These are phyloP conservation scores for Penicillium sp. DNA, from an alignment of 2,329 filamentous ascomycete species.

Conservation along the genomic window DNA sequence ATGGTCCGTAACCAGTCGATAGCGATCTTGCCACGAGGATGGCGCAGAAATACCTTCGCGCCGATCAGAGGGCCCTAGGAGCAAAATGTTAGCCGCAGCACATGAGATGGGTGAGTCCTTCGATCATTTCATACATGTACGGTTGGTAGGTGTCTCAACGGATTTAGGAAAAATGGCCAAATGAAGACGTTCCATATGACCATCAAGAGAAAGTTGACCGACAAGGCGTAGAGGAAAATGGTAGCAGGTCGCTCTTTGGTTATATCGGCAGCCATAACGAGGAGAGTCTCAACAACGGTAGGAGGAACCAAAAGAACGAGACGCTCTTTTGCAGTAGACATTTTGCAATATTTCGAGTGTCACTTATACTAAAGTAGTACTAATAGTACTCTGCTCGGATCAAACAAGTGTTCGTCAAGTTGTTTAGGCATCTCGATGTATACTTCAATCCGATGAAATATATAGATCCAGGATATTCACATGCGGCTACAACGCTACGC, in stretches of 20 bases:
- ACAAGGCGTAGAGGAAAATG: constrained; percentile 23
- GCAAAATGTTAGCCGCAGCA: background rate
- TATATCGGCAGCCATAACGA: constrained; percentile 6
- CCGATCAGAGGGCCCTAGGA: constrained; percentile 28
- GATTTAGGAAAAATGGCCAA: constrained; percentile 55
- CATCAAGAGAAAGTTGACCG: constrained; percentile 28
- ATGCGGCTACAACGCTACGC: background rate
- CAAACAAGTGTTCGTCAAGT: too few relatives aligned
- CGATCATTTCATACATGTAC: constrained; percentile 26
- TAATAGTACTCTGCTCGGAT: too few relatives aligned
- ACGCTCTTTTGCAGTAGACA: constrained; percentile 12
- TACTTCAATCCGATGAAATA: too few relatives aligned
- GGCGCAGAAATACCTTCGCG: constrained; percentile 31
- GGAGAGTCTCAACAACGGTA: constrained; percentile 10
- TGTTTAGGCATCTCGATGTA: too few relatives aligned
- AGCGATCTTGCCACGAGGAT: constrained; percentile 32
- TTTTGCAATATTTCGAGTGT: background rate
- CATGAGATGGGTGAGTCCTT: background rate
- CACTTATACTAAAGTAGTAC: too few relatives aligned
- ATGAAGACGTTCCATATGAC: constrained; percentile 47
- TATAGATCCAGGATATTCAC: background rate
- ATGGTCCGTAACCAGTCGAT: constrained; percentile 54
- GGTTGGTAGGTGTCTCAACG: constrained; percentile 54
- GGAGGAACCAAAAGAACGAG: constrained; percentile 6
- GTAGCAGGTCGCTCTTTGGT: constrained; percentile 12